Evolutionary conservation across 1,139 yeast genomes (phyloP).

Genomic region (Candida dubliniensis): DNA sequence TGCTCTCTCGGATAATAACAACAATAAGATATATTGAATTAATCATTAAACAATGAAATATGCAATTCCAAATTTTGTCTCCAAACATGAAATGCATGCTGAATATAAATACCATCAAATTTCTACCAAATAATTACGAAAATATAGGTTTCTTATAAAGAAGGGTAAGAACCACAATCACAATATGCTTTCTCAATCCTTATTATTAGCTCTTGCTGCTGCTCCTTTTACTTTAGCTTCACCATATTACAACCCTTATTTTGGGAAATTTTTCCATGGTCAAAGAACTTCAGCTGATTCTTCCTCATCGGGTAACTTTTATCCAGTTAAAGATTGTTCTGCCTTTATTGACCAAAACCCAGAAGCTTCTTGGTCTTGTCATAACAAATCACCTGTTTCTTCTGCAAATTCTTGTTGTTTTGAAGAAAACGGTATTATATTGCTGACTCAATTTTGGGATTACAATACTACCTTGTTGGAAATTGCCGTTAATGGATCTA

Average conservation of each 20-base stretch:
- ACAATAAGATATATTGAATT: too few species aligned
- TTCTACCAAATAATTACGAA: too few species aligned
- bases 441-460: constrained; percentile 46
- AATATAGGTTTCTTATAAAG: not conserved
- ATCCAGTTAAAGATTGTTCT: constrained; percentile 14
- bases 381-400: constrained; percentile 25
- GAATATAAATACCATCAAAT: too few species aligned
- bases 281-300: constrained; percentile 14
- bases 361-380: constrained; percentile 25
- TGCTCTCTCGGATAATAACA: too few species aligned
- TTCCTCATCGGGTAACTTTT: constrained; percentile 11
- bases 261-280: constrained; percentile 15
- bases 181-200: constrained; percentile 1
- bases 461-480: constrained; percentile 26
- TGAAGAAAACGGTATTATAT: constrained; percentile 35
- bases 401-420: constrained; percentile 32
- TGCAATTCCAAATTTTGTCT: too few species aligned
- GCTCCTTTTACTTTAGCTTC: constrained; percentile 8
- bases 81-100: too few species aligned
- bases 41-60: too few species aligned
- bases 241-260: constrained; percentile 12
- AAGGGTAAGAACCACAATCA: not conserved
- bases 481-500: constrained; percentile 21
- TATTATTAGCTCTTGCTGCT: constrained; percentile 5
- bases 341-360: constrained; percentile 9